Evolutionary conservation across 192 early-diverging fungal species (phyloP), one percentile per base, ranked within the genome.

Genomic region (Rhizophagus clarus): DNA sequence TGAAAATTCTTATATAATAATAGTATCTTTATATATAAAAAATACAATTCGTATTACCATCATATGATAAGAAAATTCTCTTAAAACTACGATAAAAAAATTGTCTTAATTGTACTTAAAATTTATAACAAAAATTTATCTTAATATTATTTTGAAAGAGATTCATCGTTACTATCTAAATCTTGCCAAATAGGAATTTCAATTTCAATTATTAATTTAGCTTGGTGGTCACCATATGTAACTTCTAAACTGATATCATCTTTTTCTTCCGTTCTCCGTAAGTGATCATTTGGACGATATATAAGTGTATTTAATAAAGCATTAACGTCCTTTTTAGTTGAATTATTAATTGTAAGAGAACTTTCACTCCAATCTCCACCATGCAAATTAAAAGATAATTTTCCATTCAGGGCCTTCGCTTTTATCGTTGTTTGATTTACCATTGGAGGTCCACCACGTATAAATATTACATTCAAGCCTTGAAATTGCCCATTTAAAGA

Each of bases 391-490:
- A 84, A 71, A 61, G 71, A 74, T 6, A 70, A 29, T 66, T 76
- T 81, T 8, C 85, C 85, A 24, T 68, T 68, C 0, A 76, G 61
- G 12, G 69, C 75, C 2, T 76, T 72, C 0, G 81, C 29, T 14
- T 77, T 76, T 28, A 87, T 70, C 4, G 42, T 73, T 2, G 80
- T 76, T 31, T 82, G 29, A 10, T 49, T 68, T 7, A 70, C 32
- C 14, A 15, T 77, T 20, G 77, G 71, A 17, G 85, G 80, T 10
- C 82, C 78, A 69, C 88, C 89, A 22, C 88, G 83, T 17, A 89
- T 64, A 81, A 86, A 90, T 4, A 90, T 81, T 0, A 84, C 81
- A 72, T 88, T 82, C 15, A 89, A 70, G 1, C 89, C 89, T 70
- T 84, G 84, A 76, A 89, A 86, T 71, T 40, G 72, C 20, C 73